Evolutionary conservation across 1,139 yeast genomes (phyloP), one percentile per base, ranked within the genome.

Genomic region (Saccharomycopsis hybrid): DNA sequence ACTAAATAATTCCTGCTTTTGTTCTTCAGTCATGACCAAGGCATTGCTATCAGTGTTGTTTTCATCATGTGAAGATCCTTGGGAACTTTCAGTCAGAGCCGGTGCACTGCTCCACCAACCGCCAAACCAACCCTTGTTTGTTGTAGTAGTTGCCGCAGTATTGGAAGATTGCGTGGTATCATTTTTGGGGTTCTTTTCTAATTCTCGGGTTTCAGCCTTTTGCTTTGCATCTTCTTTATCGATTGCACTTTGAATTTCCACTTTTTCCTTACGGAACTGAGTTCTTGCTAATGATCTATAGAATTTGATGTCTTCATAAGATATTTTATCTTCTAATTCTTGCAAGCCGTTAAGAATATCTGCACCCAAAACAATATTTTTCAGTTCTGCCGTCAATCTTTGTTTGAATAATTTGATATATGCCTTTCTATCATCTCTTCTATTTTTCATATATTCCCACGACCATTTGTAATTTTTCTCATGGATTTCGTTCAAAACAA

Each of bases 391-490:
- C 3, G 8, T 67, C 42, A 76, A 61, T 54, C 82, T 73, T 54
- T 75, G 71, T 58, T 79, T 83, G 85, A 90, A 92, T 1, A 87
- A 68, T 11, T 63, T 64, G n/a, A 85, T 73, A 64, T 94, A 94
- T 1, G 72, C 67, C 52, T 73, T 75, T 58, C 97, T 72, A 60
- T 85, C 82, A 53, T 85, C 85, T 56, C 95, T 71, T 59, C 95
- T 74, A 51, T 72, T 74, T 48, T 77, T 77, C 57, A 92, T 80
- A 60, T 78, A 77, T 1, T 76, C 94, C 98, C 98, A 94, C 40
- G 89, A 81, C 95, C 96, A 87, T 60, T 78, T 81, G 57, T 81
- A 76, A 60, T 86, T 80, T 58, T 75, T 78, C 56, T 87, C 92
- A 58, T 85, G 96, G 37, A 94, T 82, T 62, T 89, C 96, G 54